Base-by-base conservation (phyloP, 1,284 basidiomycete genomes). In the Lignosus rhinocerotis region DNA sequence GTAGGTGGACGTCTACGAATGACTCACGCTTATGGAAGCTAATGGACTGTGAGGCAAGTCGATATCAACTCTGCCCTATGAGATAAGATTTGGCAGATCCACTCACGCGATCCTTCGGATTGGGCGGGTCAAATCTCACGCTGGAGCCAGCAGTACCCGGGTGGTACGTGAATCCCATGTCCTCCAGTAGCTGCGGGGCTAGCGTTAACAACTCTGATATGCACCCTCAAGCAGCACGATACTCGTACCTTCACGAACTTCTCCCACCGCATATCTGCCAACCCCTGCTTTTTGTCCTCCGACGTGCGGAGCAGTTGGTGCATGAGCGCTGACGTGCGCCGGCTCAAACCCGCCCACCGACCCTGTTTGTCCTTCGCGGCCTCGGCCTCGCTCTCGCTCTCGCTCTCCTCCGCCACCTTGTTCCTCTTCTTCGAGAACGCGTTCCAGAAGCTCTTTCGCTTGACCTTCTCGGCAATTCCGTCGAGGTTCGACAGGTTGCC, bases 61-160 rank as follows among this genome's bases (percentile, higher is more conserved):
- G 25, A 30, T 11, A 38, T 51, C 32, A 58, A 21, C 14, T 42
- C 19, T 34, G 9, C 5, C 17, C 33, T 21, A 17, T 16, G 45
- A 7, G 16, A 52, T n/a, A 38, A 31, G 55, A 45, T 41, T 43
- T 59, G 31, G 10, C 44, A 58, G 47, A 43, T n/a, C 43, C 17
- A 69, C 83, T 68, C 62, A 87, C 86, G 65, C 71, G 75, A 66
- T 87, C 86, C 46, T 72, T 74, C 58, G 73, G 73, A 65, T 85
- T 75, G 9, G 87, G 88, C 43, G 90, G 90, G 69, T 89, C 85
- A 66, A 92, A 92, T 30, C 89, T 81, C 31, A 92, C 90, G 70
- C 88, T 90, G 11, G 90, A 92, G 2, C 90, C 90, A 19, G 90
- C 89, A 12, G 88, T 90, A 58, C 83, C 84, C 17, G 85, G 86